Base-by-base conservation (phyloP, 192 early-diverging fungal species). In the Pilaira anomala region DNA sequence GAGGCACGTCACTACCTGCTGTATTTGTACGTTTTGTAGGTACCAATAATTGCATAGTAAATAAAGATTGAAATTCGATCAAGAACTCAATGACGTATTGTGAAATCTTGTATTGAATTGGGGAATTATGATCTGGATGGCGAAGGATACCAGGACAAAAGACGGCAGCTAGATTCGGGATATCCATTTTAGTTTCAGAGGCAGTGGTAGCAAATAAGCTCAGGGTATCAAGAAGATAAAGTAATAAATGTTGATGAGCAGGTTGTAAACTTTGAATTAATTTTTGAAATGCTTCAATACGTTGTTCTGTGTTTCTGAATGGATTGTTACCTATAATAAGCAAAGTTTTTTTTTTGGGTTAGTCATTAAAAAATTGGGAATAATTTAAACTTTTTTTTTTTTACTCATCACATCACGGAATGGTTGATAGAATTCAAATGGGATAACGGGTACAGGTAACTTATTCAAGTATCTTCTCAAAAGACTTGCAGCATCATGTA, bases 401-500 rank as follows among this genome's bases (percentile, higher is more conserved):
- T 25, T 83, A 70, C 81, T 80, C 76, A 86, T 76, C 22, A 86
- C 80, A 46, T 84, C 79, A 45, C 88, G 67, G 56, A 91, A 91
- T 25, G 70, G 63, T 53, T 85, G 74, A 66, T 89, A 91, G 66
- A 68, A 80, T 28, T 84, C 77, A 49, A 78, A 70, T 14, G 88
- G 76, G 40, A 92, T 90, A 39, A 92, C 87, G 12, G 87, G 86
- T 45, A 86, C 85, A 6, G 90, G 90, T 12, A 92, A 72, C 62
- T 82, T 74, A 44, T 83, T 87, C 56, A 92, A 67, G 67, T 86
- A 92, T 39, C 88, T 76, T 4, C 88, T 83, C 55, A 90, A 73
- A 36, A 92, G 73, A 40, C 85, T 90, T 13, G 87, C 88, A n/a
- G 85, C 85, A 68, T 92, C 90, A 71, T 92, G 90, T 14, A 90